Conservation (phyloP, 768 basidiomycete species). For the Hypholoma fasciculare region DNA sequence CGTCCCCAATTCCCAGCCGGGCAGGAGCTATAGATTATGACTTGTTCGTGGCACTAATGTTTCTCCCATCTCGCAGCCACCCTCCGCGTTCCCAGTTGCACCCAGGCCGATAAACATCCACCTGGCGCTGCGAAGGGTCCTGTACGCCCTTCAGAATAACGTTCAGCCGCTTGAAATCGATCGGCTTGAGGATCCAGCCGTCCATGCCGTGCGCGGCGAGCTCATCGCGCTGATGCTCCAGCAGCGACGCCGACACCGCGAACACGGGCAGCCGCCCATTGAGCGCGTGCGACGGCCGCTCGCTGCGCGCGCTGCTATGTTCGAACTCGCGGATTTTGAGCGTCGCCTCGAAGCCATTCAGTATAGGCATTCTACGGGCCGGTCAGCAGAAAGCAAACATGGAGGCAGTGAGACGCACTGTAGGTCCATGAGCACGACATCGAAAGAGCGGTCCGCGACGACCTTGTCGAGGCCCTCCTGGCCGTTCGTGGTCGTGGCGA, state of each 20-base stretch:
- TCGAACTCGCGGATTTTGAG: conserved; percentile 66
- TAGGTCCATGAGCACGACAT: conserved; percentile 82
- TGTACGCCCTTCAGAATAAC: conserved; percentile 59
- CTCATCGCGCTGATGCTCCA: conserved; percentile 55
- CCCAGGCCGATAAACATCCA: conserved; percentile 52
- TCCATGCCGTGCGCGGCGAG: conserved; percentile 61
- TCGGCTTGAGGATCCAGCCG: conserved; percentile 84
- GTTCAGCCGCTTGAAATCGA: conserved; percentile 71
- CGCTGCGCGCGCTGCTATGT: conserved; percentile 1
- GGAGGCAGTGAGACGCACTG: conserved; percentile 46
- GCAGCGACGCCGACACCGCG: conserved; percentile 76
- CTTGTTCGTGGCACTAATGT: no score
- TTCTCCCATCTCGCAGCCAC: conserved; percentile 40
- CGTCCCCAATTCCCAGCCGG: no score
- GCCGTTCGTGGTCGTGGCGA: conserved; percentile 70
- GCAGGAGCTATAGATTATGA: no score
- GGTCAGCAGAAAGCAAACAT: not conserved
- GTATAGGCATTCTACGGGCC: conserved; percentile 68
- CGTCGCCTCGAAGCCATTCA: conserved; percentile 74
- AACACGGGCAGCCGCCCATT: conserved; percentile 78
- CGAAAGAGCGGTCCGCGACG: conserved; percentile 57
- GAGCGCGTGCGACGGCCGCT: conserved; percentile 43
- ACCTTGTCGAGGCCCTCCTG: conserved; percentile 71
- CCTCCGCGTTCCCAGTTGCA: conserved; percentile 65
- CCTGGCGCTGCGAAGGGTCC: conserved; percentile 47